Evolutionary conservation across 495 filamentous ascomycete genomes (phyloP), one percentile per base, ranked within the genome.

Genomic region (Mytilinidion resinicola): DNA sequence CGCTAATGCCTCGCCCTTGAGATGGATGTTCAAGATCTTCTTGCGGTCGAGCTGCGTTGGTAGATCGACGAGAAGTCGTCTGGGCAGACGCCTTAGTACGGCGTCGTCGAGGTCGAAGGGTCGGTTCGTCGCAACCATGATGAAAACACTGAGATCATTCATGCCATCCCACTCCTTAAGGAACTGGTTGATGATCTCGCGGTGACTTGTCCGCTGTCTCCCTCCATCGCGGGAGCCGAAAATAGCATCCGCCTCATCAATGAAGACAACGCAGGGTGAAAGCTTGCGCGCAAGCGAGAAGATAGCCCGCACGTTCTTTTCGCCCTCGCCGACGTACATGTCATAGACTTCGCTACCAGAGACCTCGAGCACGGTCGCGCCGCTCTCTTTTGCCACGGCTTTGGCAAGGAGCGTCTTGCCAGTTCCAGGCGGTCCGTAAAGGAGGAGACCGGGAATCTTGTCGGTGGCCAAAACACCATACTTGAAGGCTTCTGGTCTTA

Each of bases 41-140:
- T 83, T 78, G 17, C 93, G 80, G 67, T 96, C 95, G 38, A 81
- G 75, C 62, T 85, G 80, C 0, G 84, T 81, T 0, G 93, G 93
- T 5, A 98, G 78, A 68, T 98, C 93, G 42, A 98, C 85, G 0
- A 97, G 78, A 12, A 98, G 77, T 55, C 90, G 79, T 20, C 93
- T 76, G 7, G 93, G 95, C 19, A 98, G 79, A 33, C 87, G 79
- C 1, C 93, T 80, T 19, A 98, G 82, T 19, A 96, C 89, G 1
- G 93, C 93, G 64, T 98, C 93, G 65, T 98, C 93, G 1, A 98
- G 81, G 65, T 97, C 91, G 57, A 96, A 96, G 0, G 92, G 92
- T 12, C 92, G 77, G 68, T 97, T 97, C 11, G 90, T 96, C n/a
- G 93, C 93, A 0, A 97, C 90, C 95, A 98, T 96, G 70, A 98